Evolutionary conservation across 495 filamentous ascomycete genomes (phyloP), one percentile per base, ranked within the genome.

Genomic region (Bombardia bombarda): DNA sequence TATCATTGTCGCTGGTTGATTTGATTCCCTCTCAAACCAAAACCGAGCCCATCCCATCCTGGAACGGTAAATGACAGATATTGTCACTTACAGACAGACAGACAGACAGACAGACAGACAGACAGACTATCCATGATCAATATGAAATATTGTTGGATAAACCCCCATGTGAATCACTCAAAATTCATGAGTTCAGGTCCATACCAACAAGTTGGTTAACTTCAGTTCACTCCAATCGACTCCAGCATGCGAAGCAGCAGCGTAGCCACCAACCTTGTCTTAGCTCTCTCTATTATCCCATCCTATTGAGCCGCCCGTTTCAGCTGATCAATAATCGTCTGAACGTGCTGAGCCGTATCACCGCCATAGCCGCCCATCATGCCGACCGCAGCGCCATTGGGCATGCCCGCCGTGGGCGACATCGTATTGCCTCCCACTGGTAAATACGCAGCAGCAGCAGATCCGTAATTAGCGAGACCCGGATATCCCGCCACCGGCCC

Each of bases 251-350:
- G 12, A 6, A 28, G 25, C 6, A 28, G 25, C 25, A 28, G n/a
- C n/a, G n/a, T n/a, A n/a, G n/a, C n/a, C n/a, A n/a, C n/a, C n/a
- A n/a, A n/a, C n/a, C n/a, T n/a, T n/a, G n/a, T n/a, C n/a, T n/a
- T n/a, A n/a, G n/a, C n/a, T n/a, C n/a, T n/a, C n/a, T n/a, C n/a
- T n/a, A n/a, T n/a, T n/a, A n/a, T n/a, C n/a, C 13, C 7, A 14
- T 33, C n/a, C 34, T 37, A 37, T 21, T 37, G 34, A 7, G 34
- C 38, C 22, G 45, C 48, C n/a, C 55, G 23, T 22, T 52, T 55
- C 46, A 57, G 33, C 43, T 51, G 48, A 14, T 57, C 55, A 25
- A 57, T 55, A 36, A 57, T 57, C 10, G 36, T 47, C 48, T 55
- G 55, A 16, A 57, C 53, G 7, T 56, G 53, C 43, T 53, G 53